Percentiles rank a stretch among this genome's conserved stretches.
These are phyloP conservation scores for Tricholomella constricta DNA, from an alignment of 768 basidiomycete species.

Conservation along the genomic window DNA sequence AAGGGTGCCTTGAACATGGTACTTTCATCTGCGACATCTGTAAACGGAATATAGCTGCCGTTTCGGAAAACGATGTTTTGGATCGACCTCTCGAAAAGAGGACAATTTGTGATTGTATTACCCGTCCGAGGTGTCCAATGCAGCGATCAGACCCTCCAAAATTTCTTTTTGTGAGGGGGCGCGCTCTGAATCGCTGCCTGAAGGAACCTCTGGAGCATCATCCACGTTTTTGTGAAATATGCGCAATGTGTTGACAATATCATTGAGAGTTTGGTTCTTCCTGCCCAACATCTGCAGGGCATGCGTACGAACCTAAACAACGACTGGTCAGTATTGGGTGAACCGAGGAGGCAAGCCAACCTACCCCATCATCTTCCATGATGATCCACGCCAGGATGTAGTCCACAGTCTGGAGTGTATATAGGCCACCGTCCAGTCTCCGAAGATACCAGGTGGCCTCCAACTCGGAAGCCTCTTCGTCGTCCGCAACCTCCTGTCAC, in stretches of 20 bases:
- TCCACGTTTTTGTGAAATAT: slow-evolving; percentile 77
- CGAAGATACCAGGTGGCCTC: slow-evolving; percentile 85
- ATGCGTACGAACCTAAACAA: slow-evolving; percentile 73
- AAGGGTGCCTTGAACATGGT: slow-evolving; percentile 94
- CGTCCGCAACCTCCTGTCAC: slow-evolving; percentile 51
- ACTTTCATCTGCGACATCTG: slow-evolving; percentile 52
- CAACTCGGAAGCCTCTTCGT: slow-evolving; percentile 62
- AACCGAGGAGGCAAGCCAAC: slow-evolving; percentile 26
- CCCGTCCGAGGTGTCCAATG: slow-evolving; percentile 40
- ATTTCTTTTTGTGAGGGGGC: slow-evolving; percentile 65
- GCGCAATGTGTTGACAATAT: slow-evolving; percentile 71
- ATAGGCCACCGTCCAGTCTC: slow-evolving; percentile 83
- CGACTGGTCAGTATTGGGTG: slow-evolving; percentile 1
- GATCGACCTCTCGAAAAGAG: background rate
- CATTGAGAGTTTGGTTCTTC: slow-evolving; percentile 66
- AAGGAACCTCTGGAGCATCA: slow-evolving; percentile 40
- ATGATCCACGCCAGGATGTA: slow-evolving; percentile 93
- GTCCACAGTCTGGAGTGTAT: slow-evolving; percentile 88
- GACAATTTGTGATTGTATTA: slow-evolving; percentile 6
- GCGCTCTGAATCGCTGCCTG: slow-evolving; percentile 35
- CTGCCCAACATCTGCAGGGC: slow-evolving; percentile 73
- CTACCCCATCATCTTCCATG: slow-evolving; percentile 98
- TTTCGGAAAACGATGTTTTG: slow-evolving; percentile 2
- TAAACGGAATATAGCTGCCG: slow-evolving; percentile 16
- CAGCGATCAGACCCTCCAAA: slow-evolving; percentile 64